These are phyloP conservation scores for Linum trigynum DNA, from an alignment of 345 rosid genomes.

Conservation along the genomic window DNA sequence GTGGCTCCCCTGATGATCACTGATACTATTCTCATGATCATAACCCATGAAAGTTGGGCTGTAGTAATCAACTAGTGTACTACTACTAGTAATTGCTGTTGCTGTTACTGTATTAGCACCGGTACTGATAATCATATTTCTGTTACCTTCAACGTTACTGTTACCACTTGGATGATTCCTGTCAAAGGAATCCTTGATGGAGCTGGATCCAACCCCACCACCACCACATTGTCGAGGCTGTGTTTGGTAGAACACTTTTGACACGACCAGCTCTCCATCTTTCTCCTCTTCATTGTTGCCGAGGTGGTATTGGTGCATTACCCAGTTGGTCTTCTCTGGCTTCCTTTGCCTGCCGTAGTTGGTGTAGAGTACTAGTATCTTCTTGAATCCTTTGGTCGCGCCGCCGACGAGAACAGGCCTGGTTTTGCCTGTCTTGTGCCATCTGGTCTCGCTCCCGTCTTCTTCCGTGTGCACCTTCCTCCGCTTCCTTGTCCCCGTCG, in stretches of 20 bases:
- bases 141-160: not conserved
- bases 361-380: constrained; percentile 4
- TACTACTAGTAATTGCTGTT: not conserved
- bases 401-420: not conserved
- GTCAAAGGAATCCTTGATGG: not conserved
- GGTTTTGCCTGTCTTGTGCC: constrained; percentile 56
- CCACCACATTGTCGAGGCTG: constrained; percentile 3
- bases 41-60: not conserved
- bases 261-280: constrained; percentile 1
- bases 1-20: constrained; percentile 9
- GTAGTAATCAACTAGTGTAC: not conserved
- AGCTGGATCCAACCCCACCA: not conserved
- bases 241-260: constrained; percentile 6
- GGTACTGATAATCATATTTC: constrained; percentile 17
- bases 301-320: constrained; percentile 7
- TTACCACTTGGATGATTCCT: not conserved
- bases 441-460: constrained; percentile 74
- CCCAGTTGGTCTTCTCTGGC: constrained; percentile 4
- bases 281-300: constrained; percentile 6
- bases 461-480: constrained; percentile 67
- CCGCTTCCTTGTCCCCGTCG: constrained; percentile 81
- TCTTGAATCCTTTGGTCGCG: constrained; percentile 1
- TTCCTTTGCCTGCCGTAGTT: constrained; percentile 5
- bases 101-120: too few relatives aligned
- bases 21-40: not conserved